Evolutionary conservation across 768 basidiomycete genomes (phyloP).

Genomic region (Sistotremastrum niveocremeum): DNA sequence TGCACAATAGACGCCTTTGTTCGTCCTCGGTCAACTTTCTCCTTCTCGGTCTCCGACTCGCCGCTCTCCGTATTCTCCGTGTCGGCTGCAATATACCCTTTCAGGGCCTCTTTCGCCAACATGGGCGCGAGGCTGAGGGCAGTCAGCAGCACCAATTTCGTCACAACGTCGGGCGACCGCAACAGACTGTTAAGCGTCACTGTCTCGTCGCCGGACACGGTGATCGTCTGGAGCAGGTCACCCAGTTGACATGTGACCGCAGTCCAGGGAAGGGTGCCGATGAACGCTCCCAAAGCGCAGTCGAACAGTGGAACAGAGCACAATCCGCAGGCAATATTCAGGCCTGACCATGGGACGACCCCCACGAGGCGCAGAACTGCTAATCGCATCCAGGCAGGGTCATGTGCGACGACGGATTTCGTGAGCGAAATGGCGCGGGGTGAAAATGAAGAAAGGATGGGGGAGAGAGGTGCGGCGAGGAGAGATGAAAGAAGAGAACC

Average conservation of each 20-base stretch:
- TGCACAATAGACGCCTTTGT: too few species aligned
- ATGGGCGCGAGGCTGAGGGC: constrained; percentile 81
- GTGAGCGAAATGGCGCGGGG: constrained; percentile 53
- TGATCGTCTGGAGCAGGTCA: constrained; percentile 76
- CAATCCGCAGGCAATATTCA: constrained; percentile 93
- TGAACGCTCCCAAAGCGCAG: constrained; percentile 71
- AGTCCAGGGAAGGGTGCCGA: constrained; percentile 79
- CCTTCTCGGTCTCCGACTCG: too few species aligned
- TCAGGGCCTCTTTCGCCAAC: constrained; percentile 22
- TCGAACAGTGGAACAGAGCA: constrained; percentile 66
- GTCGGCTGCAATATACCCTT: too few species aligned
- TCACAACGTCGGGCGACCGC: constrained; percentile 66
- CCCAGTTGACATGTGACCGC: constrained; percentile 89
- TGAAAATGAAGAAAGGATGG: constrained; percentile 67
- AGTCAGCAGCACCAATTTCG: constrained; percentile 74
- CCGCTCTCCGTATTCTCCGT: too few species aligned
- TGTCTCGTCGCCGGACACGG: constrained; percentile 35
- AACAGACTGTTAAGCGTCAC: constrained; percentile 51
- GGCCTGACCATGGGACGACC: constrained; percentile 92
- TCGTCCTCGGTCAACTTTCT: too few species aligned
- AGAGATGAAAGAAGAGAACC: constrained; percentile 75
- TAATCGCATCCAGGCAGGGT: constrained; percentile 64
- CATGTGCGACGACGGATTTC: constrained; percentile 6
- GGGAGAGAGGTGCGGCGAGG: constrained; percentile 73
- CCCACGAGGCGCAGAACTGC: constrained; percentile 83